phyloP scores from a whole-genome alignment of 2,329 filamentous ascomycete genomes.

The Geosmithia flava region DNA sequence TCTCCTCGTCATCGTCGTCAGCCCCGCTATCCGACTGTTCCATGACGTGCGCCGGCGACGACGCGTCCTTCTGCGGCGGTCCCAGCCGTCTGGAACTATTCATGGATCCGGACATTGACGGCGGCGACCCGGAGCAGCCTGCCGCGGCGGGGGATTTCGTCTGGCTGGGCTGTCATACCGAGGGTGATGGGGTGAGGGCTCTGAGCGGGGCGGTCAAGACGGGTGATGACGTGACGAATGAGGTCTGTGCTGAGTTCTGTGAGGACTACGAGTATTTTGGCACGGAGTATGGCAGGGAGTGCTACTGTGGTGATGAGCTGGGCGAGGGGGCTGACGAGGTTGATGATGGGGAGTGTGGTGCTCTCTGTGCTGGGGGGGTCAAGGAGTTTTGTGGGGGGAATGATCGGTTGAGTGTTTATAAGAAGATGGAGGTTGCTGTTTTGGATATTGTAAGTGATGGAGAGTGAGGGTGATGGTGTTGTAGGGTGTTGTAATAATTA shows the following conservation, averaged over 20 bases:
- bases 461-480: not conserved
- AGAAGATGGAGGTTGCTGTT: constrained; percentile 8
- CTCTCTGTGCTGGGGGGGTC: constrained; percentile 25
- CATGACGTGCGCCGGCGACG: constrained; percentile 19
- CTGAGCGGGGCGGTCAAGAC: constrained; percentile 11
- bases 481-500: not conserved
- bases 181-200: constrained; percentile 18
- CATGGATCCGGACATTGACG: constrained; percentile 12
- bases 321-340: constrained; percentile 11
- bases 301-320: constrained; percentile 21
- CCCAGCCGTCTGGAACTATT: constrained; percentile 20
- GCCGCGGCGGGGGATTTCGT: constrained; percentile 16
- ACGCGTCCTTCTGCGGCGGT: constrained; percentile 19
- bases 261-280: constrained; percentile 18
- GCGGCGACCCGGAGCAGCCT: constrained; percentile 17
- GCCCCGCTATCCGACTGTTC: constrained; percentile 18
- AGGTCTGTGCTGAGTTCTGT: constrained; percentile 18
- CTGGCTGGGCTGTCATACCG: constrained; percentile 22
- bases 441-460: no score
- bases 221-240: constrained; percentile 18
- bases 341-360: constrained; percentile 21
- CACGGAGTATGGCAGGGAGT: constrained; percentile 23
- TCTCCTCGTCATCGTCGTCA: constrained; percentile 11
- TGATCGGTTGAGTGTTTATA: constrained; percentile 22
- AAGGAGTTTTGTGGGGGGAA: constrained; percentile 25